Percentiles rank a stretch among this genome's conserved stretches.
Conservation (phyloP, 1,284 basidiomycete species). For the Boletus subluridellus region DNA sequence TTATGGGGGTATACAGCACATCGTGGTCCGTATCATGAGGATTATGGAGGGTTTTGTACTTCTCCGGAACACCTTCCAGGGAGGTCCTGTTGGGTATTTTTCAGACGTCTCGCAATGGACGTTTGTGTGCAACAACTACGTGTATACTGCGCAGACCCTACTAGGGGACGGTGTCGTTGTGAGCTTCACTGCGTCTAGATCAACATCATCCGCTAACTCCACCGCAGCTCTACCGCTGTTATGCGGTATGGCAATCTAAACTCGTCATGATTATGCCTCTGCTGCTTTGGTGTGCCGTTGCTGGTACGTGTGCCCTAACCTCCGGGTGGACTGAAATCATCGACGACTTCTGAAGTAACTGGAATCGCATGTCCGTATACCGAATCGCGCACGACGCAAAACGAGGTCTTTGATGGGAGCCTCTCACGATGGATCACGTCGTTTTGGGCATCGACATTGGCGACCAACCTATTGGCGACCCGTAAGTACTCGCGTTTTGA, state of each 20-base stretch:
- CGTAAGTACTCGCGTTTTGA: background rate
- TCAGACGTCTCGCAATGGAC: constrained; percentile 23
- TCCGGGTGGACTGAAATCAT: background rate
- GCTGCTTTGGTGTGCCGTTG: constrained; percentile 16
- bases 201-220: background rate
- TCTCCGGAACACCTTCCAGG: background rate
- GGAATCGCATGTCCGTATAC: constrained; percentile 9
- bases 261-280: constrained; percentile 10
- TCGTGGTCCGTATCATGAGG: constrained; percentile 14
- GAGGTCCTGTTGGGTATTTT: constrained; percentile 22
- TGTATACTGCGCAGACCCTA: constrained; percentile 31
- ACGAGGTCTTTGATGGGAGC: constrained; percentile 4
- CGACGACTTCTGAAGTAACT: constrained; percentile 5
- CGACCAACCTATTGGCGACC: constrained; percentile 14
- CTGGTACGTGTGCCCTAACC: background rate
- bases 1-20: constrained; percentile 7
- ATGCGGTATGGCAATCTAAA: constrained; percentile 11
- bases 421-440: constrained; percentile 13
- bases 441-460: constrained; percentile 10
- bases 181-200: background rate
- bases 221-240: constrained; percentile 16
- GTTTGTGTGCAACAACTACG: constrained; percentile 26
- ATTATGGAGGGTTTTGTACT: background rate
- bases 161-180: constrained; percentile 29
- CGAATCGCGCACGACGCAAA: background rate